Evolutionary conservation across 805 yeast species (phyloP).

Genomic region (Wickerhamomyces alni): DNA sequence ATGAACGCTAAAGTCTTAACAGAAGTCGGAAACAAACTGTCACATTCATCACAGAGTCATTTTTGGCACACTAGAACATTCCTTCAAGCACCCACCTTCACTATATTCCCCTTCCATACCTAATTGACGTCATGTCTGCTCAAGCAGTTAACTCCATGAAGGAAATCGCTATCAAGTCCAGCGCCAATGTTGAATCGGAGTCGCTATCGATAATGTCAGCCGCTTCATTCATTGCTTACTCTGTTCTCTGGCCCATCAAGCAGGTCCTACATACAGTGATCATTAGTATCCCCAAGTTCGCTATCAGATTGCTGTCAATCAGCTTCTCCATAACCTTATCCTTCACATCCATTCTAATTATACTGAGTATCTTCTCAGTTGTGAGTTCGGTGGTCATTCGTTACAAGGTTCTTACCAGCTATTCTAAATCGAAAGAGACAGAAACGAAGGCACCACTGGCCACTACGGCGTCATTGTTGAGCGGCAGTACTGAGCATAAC

Average conservation of each 20-base stretch:
- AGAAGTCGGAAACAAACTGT: too few relatives aligned
- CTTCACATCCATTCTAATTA: conserved; percentile 39
- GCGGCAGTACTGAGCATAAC: conserved; percentile 26
- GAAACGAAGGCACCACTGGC: not conserved
- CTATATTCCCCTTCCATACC: too few relatives aligned
- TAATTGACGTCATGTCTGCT: too few relatives aligned
- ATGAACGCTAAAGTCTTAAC: too few relatives aligned
- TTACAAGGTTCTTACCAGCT: conserved; percentile 56
- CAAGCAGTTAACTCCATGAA: too few relatives aligned
- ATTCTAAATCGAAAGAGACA: conserved; percentile 36
- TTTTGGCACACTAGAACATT: too few relatives aligned
- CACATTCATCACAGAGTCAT: too few relatives aligned
- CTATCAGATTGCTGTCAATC: conserved; percentile 31
- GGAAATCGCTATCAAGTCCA: too few relatives aligned
- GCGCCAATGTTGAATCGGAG: not conserved
- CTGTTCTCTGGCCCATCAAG: conserved; percentile 1
- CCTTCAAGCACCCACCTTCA: too few relatives aligned
- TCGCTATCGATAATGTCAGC: not conserved
- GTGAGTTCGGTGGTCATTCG: conserved; percentile 34
- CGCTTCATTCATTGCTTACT: not conserved
- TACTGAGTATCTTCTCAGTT: conserved; percentile 28
- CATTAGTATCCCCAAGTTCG: conserved; percentile 24
- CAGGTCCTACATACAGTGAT: conserved; percentile 7
- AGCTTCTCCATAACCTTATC: conserved; percentile 47
- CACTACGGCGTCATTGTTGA: not conserved